Base-by-base conservation (phyloP, 441 rosid species). In the Bocquillonia castaneifolia region DNA sequence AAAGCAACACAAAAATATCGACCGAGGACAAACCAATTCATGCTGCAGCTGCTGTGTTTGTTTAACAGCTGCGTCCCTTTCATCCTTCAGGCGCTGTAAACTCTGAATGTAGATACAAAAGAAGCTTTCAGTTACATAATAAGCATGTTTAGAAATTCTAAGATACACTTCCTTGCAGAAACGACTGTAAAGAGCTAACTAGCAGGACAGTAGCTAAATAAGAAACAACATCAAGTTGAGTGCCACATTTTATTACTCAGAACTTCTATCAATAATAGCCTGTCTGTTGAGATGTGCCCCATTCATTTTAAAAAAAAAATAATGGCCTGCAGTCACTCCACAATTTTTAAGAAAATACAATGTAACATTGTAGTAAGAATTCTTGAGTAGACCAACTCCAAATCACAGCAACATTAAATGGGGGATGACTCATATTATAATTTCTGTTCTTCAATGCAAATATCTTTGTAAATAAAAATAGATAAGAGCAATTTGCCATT, bases 1-100 rank as follows among this genome's bases (percentile, higher is more conserved):
- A 42, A 63, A 70, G 50, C 22, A n/a, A 14, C n/a, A 54, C 32
- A 40, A 29, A 17, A 63, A 29, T 45, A 55, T 25, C 10, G 63
- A 55, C 22, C 12, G 36, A 39, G 42, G 18, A 67, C 77, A 63
- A 76, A 91, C 98, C 92, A 93, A 69, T 63, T 93, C 97, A 39
- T 85, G 89, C 82, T 86, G 94, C 81, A 93, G 84, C 60, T 81
- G 91, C 66, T 81, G 82, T 62, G 93, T 91, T 73, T 84, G 90
- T 72, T 79, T 82, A 67, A 84, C 74, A 60, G 92, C 96, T 63
- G 82, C 79, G 76, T 93, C 96, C 73, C 87, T 82, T 85, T 93
- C 96, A 17, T 88, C 92, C 84, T 84, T 91, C 79, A 88, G 82
- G 50, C 72, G 81, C 70, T 86, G 93, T 68, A 91, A 60, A 47